phyloP scores from a whole-genome alignment of 2,329 filamentous ascomycete genomes.

The Phyllosticta paracitricarpa region DNA sequence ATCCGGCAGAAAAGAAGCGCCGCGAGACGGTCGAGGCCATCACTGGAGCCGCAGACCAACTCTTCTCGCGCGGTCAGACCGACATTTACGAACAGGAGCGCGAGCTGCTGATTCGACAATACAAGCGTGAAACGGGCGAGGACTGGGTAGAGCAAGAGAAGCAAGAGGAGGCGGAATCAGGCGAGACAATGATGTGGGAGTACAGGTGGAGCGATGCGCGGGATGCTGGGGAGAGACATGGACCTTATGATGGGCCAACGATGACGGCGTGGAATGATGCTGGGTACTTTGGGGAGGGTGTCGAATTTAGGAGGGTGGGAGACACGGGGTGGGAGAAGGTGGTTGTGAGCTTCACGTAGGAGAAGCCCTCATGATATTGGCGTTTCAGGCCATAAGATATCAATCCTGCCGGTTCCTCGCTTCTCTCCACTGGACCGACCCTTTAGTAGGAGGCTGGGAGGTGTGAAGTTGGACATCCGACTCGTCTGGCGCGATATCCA shows the following conservation, averaged over 20 bases:
- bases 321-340: constrained; percentile 33
- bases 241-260: constrained; percentile 72
- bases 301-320: constrained; percentile 46
- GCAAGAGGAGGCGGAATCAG: constrained; percentile 20
- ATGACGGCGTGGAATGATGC: constrained; percentile 90
- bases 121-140: constrained; percentile 75
- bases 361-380: not conserved
- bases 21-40: constrained; percentile 69
- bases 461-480: no score
- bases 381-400: not conserved
- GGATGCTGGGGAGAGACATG: constrained; percentile 68
- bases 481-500: no score
- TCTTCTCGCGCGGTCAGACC: constrained; percentile 70
- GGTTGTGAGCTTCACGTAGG: constrained; percentile 15
- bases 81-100: constrained; percentile 90
- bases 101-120: constrained; percentile 74
- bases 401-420: no score
- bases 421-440: no score
- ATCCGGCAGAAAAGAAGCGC: constrained; percentile 59
- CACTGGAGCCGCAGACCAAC: constrained; percentile 79
- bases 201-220: constrained; percentile 86
- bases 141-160: constrained; percentile 57
- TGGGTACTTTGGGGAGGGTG: constrained; percentile 85
- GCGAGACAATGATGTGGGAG: constrained; percentile 58
- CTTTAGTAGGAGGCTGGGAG: no score